Evolutionary conservation across 108 stramenopile genomes (phyloP), one percentile per base, ranked within the genome.

Genomic region (Stephanodiscus triporus): DNA sequence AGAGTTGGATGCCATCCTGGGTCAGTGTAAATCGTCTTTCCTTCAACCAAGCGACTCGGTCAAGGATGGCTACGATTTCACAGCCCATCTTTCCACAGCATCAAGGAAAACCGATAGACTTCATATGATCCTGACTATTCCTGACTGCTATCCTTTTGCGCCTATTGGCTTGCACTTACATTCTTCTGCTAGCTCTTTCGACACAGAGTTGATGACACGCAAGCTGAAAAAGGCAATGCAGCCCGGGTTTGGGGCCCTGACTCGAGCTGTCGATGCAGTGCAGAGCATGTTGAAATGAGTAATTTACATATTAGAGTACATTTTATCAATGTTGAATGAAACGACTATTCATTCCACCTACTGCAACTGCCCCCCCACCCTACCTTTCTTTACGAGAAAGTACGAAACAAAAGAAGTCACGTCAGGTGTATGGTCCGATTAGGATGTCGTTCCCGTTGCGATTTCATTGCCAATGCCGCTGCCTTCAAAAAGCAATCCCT

Each of bases 221-320:
- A 61, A 72, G 24, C 66, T 93, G 42, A 60, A 61, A 26, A 89
- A 87, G 76, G 77, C 75, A 55, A 70, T 84, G 27, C 89, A 85
- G 54, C 90, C 92, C 20, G 92, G 90, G 16, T 91, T 87, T 73
- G 88, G 89, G 3, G 82, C 85, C 53, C 70, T 93, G 6, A 82
- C 89, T 9, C 70, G 88, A 67, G 81, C 87, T 1, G 72, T 87
- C 74, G 86, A 89, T 48, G 73, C 80, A 30, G 38, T 61, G 20
- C 60, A 43, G 29, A 10, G 56, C 37, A 38, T 43, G 36, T 61
- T 61, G 60, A 17, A 7, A 37, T 61, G 36, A 30, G 0, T 38
- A 38, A 37, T 7, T 60, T 4, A 26, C 4, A 26, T 29, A 34
- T 29, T 56, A 14, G 27, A 29, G 4, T 29, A 29, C 27, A 29